These are phyloP conservation scores for Phytophthora hibernalis DNA, from an alignment of 352 stramenopile genomes.

Conservation along the genomic window DNA sequence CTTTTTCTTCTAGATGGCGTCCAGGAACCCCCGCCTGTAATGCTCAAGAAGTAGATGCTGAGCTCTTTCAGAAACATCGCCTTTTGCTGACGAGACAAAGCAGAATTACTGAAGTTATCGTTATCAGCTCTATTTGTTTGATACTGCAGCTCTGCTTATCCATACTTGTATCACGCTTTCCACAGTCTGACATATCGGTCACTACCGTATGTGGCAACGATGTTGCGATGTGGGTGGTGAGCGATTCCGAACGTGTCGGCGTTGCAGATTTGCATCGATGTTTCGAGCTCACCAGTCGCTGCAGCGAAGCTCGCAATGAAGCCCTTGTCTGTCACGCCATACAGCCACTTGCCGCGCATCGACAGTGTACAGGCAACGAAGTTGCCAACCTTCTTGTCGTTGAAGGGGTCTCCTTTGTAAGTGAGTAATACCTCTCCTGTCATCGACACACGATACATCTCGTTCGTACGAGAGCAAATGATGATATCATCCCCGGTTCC, in stretches of 20 bases:
- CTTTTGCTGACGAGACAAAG: neutral
- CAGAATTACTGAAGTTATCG: neutral
- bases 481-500: slow-evolving; percentile 73
- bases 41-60: slow-evolving; percentile 52
- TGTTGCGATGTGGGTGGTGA: slow-evolving; percentile 90
- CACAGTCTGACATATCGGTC: slow-evolving; percentile 87
- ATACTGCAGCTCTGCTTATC: neutral
- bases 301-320: slow-evolving; percentile 79
- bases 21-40: slow-evolving; percentile 46
- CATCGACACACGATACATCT: slow-evolving; percentile 86
- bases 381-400: slow-evolving; percentile 70
- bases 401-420: slow-evolving; percentile 71
- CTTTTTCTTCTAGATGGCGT: slow-evolving; percentile 19
- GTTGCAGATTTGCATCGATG: slow-evolving; percentile 85
- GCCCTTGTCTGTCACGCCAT: slow-evolving; percentile 88
- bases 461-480: slow-evolving; percentile 83
- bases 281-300: slow-evolving; percentile 65
- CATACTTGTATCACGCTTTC: slow-evolving; percentile 75
- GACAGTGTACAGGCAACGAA: slow-evolving; percentile 91
- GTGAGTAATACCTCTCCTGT: slow-evolving; percentile 64
- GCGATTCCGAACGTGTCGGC: slow-evolving; percentile 79
- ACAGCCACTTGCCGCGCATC: slow-evolving; percentile 85
- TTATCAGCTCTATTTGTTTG: slow-evolving; percentile 11
- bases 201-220: slow-evolving; percentile 89
- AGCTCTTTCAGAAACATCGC: neutral